A percentile compares a stretch with the other conserved stretches of the same genome.
phyloP scores from a whole-genome alignment of 108 stramenopile species.

The Cyclotella choctawhatcheeana region DNA sequence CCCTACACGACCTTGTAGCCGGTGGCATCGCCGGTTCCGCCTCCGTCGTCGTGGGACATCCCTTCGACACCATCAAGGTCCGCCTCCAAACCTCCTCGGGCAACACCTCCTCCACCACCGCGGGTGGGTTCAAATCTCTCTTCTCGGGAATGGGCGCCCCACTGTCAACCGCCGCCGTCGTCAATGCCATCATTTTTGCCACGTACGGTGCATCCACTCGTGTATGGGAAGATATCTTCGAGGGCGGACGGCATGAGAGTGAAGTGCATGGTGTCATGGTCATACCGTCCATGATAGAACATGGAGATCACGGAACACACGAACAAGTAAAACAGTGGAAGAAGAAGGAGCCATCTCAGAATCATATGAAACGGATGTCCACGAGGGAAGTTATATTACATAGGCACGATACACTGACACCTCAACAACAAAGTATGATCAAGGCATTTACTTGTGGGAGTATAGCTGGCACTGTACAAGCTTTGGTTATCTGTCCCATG shows the following conservation, averaged over 20 bases:
- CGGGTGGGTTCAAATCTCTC: conserved; percentile 57
- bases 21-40: conserved; percentile 87
- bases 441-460: conserved; percentile 84
- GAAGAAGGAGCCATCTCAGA: not conserved
- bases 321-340: conserved; percentile 32
- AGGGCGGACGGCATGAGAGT: conserved; percentile 14
- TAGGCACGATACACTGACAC: too few relatives aligned
- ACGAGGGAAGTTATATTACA: not conserved
- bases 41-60: conserved; percentile 86
- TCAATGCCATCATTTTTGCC: conserved; percentile 91
- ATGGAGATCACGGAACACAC: conserved; percentile 39
- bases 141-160: conserved; percentile 91
- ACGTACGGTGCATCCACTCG: conserved; percentile 79
- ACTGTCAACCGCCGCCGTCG: conserved; percentile 75
- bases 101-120: conserved; percentile 1
- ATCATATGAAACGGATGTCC: not conserved
- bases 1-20: conserved; percentile 83
- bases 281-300: conserved; percentile 35
- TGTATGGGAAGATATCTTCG: conserved; percentile 66
- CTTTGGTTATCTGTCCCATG: conserved; percentile 81
- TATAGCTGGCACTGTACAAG: conserved; percentile 88
- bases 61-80: conserved; percentile 93
- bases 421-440: conserved; percentile 24
- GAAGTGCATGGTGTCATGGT: conserved; percentile 32
- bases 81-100: conserved; percentile 50